Conservation (phyloP, 805 yeast species). For the Starmera pachycereana region DNA sequence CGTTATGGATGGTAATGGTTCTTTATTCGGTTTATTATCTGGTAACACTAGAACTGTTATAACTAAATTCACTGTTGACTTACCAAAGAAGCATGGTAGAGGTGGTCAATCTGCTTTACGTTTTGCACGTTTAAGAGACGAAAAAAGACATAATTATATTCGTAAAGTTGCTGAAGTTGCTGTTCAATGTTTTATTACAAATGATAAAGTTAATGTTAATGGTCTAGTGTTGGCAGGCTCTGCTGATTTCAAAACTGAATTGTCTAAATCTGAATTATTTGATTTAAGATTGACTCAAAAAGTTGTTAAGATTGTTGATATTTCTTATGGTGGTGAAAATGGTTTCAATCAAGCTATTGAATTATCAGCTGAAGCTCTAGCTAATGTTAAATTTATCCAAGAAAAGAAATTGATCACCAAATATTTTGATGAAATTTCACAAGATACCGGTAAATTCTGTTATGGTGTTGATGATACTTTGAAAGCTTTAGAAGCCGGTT, state of each 20-base stretch:
- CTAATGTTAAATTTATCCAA: constrained; percentile 95
- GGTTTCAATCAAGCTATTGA: constrained; percentile 99
- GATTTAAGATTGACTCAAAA: constrained; percentile 83
- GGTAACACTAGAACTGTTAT: constrained; percentile 96
- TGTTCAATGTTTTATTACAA: constrained; percentile 92
- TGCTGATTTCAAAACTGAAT: constrained; percentile 96
- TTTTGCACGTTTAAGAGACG: constrained; percentile 98
- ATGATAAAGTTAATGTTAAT: constrained; percentile 86
- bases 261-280: constrained; percentile 85
- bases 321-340: constrained; percentile 98
- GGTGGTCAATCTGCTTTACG: constrained; percentile 99
- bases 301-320: constrained; percentile 87
- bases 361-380: constrained; percentile 90
- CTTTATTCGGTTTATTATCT: constrained; percentile 86
- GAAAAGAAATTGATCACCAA: constrained; percentile 89
- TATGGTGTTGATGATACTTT: constrained; percentile 95
- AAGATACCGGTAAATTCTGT: constrained; percentile 95
- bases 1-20: constrained; percentile 99
- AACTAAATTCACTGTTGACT: constrained; percentile 93
- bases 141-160: constrained; percentile 96
- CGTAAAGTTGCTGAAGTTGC: constrained; percentile 98
- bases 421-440: constrained; percentile 95
- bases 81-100: constrained; percentile 99
- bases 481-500: constrained; percentile 93
- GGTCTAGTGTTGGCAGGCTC: constrained; percentile 97